Percentiles rank a stretch among this genome's conserved stretches.
Conservation (phyloP, 2,329 filamentous ascomycete genomes). For the Colletotrichum liaoningense region DNA sequence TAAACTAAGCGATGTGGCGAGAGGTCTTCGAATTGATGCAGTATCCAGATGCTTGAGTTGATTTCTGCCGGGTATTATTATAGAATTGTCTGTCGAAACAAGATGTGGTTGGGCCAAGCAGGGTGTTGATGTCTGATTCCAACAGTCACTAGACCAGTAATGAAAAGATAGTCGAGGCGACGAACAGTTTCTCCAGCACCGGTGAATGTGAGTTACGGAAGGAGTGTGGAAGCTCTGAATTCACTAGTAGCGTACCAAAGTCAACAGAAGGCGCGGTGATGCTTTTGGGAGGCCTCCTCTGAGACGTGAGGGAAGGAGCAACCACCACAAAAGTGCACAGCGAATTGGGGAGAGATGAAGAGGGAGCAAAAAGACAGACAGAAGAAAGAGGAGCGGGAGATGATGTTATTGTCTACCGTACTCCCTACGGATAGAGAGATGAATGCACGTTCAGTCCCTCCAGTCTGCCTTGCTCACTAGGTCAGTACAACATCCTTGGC, state of each 20-base stretch:
- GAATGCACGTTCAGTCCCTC: background rate
- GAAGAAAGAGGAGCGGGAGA: background rate
- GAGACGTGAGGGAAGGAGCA: background rate
- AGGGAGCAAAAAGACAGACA: background rate
- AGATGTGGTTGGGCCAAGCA: background rate
- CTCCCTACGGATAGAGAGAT: background rate
- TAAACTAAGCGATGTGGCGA: too few relatives aligned
- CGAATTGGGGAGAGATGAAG: background rate
- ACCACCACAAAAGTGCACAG: background rate
- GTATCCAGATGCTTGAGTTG: background rate
- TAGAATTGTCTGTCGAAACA: background rate
- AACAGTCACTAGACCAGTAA: background rate
- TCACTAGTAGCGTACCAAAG: background rate
- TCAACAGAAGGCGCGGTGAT: background rate
- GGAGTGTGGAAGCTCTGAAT: too few relatives aligned
- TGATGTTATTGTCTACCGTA: background rate
- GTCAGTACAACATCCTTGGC: background rate
- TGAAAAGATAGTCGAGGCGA: background rate
- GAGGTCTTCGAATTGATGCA: background rate
- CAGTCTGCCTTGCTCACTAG: background rate
- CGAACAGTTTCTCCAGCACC: background rate
- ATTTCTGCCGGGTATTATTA: background rate
- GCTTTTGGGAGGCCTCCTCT: background rate
- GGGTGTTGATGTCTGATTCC: background rate
- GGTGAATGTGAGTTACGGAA: background rate